Base-by-base conservation (phyloP, 768 basidiomycete species). In the Termitomyces sp. region DNA sequence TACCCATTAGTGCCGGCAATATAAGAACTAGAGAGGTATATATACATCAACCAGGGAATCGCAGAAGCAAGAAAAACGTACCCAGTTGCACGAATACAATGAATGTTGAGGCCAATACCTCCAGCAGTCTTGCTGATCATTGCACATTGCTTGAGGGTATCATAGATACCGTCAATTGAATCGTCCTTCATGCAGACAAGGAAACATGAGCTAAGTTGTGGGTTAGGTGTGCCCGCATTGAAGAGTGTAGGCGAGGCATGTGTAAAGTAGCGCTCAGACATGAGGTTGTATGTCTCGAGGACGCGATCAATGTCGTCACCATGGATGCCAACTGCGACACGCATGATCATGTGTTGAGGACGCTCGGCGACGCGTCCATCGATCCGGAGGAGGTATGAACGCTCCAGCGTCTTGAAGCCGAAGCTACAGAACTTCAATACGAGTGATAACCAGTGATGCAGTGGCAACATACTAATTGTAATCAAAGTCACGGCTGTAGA, bases 61-160 rank as follows among this genome's bases (percentile, higher is more conserved):
- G 5, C 32, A 53, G 45, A 37, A 55, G 40, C 17, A n/a, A 25
- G 46, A 55, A 45, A 44, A 12, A 69, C 84, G 27, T 66, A 92
- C 91, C 91, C 92, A 43, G 91, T 98, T 12, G 96, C 94, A 53
- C 97, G 89, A 63, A 99, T 98, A 71, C 89, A 90, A 76, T 98
- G 94, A 61, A 99, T 97, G 72, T 80, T 92, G 59, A 99, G 74
- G 51, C 97, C 97, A 68, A 98, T 98, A 52, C 97, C 97, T 65
- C 97, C 97, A 25, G 97, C 97, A 5, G 94, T 97, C 79, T 99
- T 98, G 68, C 94, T 96, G 71, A 99, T 99, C 90, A 98, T 91
- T 4, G 97, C 97, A 67, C 97, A 98, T 59, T 84, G 91, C 79
- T 98, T 98, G 63, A 99, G 79, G 0, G 97, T 98, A 64, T 98